phyloP scores from a whole-genome alignment of 768 basidiomycete genomes.

The Termitomyces sp. region DNA sequence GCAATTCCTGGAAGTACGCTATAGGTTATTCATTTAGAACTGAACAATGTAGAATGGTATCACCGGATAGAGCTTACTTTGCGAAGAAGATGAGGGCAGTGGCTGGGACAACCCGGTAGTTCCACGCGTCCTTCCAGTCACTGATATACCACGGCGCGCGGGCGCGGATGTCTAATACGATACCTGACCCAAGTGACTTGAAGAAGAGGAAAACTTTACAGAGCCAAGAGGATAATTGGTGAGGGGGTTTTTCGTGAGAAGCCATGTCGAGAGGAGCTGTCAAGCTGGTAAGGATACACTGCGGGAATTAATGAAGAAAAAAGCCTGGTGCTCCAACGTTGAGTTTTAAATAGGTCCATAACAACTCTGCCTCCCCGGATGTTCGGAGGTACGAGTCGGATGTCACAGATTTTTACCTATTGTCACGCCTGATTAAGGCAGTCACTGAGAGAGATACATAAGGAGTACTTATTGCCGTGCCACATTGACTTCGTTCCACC shows the following conservation, averaged over 20 bases:
- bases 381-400: neutral
- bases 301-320: neutral
- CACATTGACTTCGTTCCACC: too few relatives aligned
- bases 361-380: neutral
- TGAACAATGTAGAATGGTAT: neutral
- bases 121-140: slow-evolving; percentile 92
- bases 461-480: too few relatives aligned
- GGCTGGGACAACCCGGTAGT: slow-evolving; percentile 85
- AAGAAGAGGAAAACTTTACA: slow-evolving; percentile 19
- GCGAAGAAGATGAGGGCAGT: slow-evolving; percentile 84
- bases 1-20: slow-evolving; percentile 89
- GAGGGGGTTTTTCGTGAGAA: neutral
- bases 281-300: neutral
- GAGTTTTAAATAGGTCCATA: neutral
- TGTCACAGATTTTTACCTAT: too few relatives aligned
- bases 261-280: neutral
- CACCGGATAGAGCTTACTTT: slow-evolving; percentile 44
- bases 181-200: slow-evolving; percentile 49
- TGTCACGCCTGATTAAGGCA: too few relatives aligned
- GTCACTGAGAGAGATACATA: too few relatives aligned
- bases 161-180: slow-evolving; percentile 62
- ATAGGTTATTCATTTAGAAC: neutral
- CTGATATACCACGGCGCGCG: slow-evolving; percentile 75
- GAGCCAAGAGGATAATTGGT: neutral
- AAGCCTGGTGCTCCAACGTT: neutral